Evolutionary conservation across 192 early-diverging fungal species (phyloP), one percentile per base, ranked within the genome.

Genomic region (Hyaloraphidium curvatum): DNA sequence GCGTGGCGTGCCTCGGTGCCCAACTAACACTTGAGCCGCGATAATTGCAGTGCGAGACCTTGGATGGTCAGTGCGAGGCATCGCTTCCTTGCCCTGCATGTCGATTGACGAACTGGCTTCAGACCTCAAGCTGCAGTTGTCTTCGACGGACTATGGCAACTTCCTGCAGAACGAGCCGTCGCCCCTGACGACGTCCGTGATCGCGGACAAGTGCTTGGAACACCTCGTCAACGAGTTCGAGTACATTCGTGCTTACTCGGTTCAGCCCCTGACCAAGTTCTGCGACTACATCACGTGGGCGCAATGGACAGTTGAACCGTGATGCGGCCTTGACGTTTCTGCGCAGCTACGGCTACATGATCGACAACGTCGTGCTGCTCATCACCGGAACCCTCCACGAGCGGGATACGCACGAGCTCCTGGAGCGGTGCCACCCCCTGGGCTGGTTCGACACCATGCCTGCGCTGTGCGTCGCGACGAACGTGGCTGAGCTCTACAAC

Each of bases 381-480:
- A 94, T 99, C 55, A 95, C 91, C 1, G 95, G 95, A 11, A 99
- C 95, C 13, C 72, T 99, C 9, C 92, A 99, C 60, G 87, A 97
- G 63, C 80, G 93, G 53, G 93, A 99, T 70, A 94, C 93, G 29
- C 86, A 89, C 64, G 92, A 99, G 62, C 67, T 99, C 39, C 63
- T 99, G 51, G 91, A 97, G 40, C 78, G 87, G 54, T 99, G 95
- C 63, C 95, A 99, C 65, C 95, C 95, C 22, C 71, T 99, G 27
- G 95, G 95, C 28, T 77, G 89, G 59, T 99, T 99, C 72, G 92
- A 99, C 62, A 80, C 86, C 30, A 97, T 99, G 80, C 87, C 91
- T 2, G 93, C 95, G 29, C 77, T 99, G 19, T 95, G 88, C 67
- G 89, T 97, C 22, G 95, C 92, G 1, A 97, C 90, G 5, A 99